A percentile compares a stretch with the other conserved stretches of the same genome.
Evolutionary conservation across 2,329 filamentous ascomycete species (phyloP).

Genomic region (Colletotrichum sp.): DNA sequence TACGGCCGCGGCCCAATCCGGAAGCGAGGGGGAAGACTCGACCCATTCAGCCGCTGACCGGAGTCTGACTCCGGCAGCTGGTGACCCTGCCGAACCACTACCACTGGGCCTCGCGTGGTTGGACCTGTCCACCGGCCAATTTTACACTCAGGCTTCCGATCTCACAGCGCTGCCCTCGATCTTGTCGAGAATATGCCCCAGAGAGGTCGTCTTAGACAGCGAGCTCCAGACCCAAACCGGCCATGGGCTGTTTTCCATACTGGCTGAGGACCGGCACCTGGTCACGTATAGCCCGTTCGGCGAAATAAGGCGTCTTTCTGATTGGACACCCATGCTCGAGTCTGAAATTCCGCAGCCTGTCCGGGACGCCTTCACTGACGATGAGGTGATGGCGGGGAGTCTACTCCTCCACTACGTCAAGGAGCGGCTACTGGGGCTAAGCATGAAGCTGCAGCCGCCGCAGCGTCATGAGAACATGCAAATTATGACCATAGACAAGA

Average conservation of each 20-base stretch:
- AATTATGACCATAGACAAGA: conserved; percentile 90
- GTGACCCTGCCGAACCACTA: conserved; percentile 25
- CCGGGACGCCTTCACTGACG: conserved; percentile 61
- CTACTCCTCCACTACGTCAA: conserved; percentile 85
- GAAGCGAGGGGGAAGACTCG: background rate
- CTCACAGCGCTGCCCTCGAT: conserved; percentile 77
- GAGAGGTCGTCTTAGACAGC: conserved; percentile 82
- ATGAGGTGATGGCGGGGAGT: conserved; percentile 79
- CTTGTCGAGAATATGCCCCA: conserved; percentile 80
- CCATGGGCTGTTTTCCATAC: conserved; percentile 67
- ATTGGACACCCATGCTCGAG: conserved; percentile 82
- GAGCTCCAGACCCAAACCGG: conserved; percentile 60
- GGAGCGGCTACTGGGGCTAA: conserved; percentile 76
- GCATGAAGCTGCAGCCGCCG: conserved; percentile 84
- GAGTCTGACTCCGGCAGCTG: conserved; percentile 7
- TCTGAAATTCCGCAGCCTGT: conserved; percentile 63
- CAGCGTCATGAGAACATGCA: conserved; percentile 75
- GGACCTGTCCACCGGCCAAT: conserved; percentile 93
- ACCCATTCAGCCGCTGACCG: conserved; percentile 1
- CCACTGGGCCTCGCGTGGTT: conserved; percentile 87
- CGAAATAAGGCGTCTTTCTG: conserved; percentile 53
- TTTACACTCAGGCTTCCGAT: conserved; percentile 81
- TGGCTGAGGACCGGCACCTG: conserved; percentile 77
- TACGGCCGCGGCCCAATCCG: conserved; percentile 34
- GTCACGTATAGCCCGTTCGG: conserved; percentile 71